These are phyloP conservation scores for Protoeuglena noctilucae DNA, from an alignment of 139 green algal genomes.

Conservation along the genomic window DNA sequence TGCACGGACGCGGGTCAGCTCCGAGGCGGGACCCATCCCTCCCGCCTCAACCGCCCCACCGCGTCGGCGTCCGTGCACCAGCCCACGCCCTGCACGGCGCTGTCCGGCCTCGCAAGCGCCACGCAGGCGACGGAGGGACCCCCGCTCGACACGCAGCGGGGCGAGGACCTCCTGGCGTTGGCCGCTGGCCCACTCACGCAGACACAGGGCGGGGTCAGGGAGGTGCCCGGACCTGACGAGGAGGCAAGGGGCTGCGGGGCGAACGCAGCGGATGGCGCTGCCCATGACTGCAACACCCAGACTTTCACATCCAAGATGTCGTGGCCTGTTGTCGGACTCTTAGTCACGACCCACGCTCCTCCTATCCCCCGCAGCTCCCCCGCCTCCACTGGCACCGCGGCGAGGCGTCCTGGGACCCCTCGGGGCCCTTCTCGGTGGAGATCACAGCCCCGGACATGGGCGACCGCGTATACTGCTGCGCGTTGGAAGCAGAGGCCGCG, in stretches of 20 bases:
- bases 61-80: background rate
- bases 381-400: background rate
- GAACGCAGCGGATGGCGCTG: background rate
- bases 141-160: background rate
- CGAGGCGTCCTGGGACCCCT: background rate
- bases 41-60: background rate
- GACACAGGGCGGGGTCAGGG: background rate
- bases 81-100: background rate
- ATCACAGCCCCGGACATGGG: too few species aligned
- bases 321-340: too few species aligned
- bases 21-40: background rate
- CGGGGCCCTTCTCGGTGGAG: background rate
- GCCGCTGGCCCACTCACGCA: too few species aligned
- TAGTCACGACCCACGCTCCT: too few species aligned
- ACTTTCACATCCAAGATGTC: too few species aligned
- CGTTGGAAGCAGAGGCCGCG: background rate
- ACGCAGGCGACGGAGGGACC: background rate
- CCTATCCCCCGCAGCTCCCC: background rate
- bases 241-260: background rate
- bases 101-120: background rate
- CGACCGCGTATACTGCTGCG: constrained; percentile 26
- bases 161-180: background rate
- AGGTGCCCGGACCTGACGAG: background rate
- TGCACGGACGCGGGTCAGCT: too few species aligned
- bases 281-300: too few species aligned